Evolutionary conservation across 2,329 filamentous ascomycete genomes (phyloP).

Genomic region (Stagonosporopsis rhizophila): DNA sequence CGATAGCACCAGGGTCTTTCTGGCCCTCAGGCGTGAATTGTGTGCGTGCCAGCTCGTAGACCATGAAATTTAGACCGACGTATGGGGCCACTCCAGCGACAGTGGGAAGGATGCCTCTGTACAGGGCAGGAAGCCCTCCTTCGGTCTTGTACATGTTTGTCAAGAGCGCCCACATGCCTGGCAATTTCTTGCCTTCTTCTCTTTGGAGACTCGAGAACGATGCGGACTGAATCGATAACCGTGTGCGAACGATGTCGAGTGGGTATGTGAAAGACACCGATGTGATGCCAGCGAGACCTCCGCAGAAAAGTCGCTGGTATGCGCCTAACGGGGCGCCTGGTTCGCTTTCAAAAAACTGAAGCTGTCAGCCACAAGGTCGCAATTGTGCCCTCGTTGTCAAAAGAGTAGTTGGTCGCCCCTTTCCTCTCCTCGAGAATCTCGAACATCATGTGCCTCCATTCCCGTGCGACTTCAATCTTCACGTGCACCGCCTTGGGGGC

Average conservation of each 20-base stretch:
- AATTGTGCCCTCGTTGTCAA: not conserved
- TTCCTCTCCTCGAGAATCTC: not conserved
- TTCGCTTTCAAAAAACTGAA: slow-evolving; percentile 75
- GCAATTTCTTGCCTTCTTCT: slow-evolving; percentile 63
- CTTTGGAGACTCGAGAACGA: slow-evolving; percentile 80
- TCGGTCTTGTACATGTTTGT: slow-evolving; percentile 86
- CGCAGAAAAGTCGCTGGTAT: slow-evolving; percentile 81
- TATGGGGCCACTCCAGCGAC: slow-evolving; percentile 96
- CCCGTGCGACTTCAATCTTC: not conserved
- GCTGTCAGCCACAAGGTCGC: slow-evolving; percentile 5
- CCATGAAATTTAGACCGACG: slow-evolving; percentile 98
- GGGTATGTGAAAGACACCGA: slow-evolving; percentile 96
- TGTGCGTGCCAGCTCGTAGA: slow-evolving; percentile 86
- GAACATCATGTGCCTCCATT: not conserved
- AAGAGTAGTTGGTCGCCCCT: not conserved
- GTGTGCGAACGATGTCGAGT: slow-evolving; percentile 94
- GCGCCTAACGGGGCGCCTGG: slow-evolving; percentile 78
- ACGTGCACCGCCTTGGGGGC: not conserved
- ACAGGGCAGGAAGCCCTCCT: slow-evolving; percentile 84
- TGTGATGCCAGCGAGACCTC: slow-evolving; percentile 90
- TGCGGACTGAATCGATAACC: slow-evolving; percentile 95
- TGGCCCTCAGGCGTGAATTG: slow-evolving; percentile 88
- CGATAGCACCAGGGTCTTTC: slow-evolving; percentile 76
- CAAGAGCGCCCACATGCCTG: slow-evolving; percentile 92
- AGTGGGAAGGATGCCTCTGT: slow-evolving; percentile 91